These are phyloP conservation scores for Elongisporangium prolatum DNA, from an alignment of 352 stramenopile genomes.

Conservation along the genomic window DNA sequence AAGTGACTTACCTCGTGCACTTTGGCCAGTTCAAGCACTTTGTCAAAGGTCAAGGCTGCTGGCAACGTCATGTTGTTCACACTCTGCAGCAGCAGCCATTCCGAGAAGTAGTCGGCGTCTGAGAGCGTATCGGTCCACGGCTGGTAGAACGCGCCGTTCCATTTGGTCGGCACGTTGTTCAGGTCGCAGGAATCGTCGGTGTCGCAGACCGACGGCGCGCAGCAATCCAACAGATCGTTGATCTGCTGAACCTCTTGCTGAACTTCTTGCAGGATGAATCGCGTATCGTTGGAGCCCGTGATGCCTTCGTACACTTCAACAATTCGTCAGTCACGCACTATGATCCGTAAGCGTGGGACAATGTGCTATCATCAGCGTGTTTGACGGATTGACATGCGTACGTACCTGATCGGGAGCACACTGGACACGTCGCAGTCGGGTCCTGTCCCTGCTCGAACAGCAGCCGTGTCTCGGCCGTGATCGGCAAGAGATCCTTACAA, in stretches of 20 bases:
- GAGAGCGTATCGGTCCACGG: conserved; percentile 75
- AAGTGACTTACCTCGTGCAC: conserved; percentile 48
- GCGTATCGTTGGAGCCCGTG: conserved; percentile 47
- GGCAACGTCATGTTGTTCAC: conserved; percentile 82
- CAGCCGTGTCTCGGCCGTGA: no score
- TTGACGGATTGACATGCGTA: no score
- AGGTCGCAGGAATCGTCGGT: conserved; percentile 33
- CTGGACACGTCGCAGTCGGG: no score
- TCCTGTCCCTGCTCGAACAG: no score
- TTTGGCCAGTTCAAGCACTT: conserved; percentile 44
- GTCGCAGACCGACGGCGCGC: conserved; percentile 39
- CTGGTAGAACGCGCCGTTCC: conserved; percentile 72
- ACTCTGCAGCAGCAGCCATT: conserved; percentile 66
- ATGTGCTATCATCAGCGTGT: no score
- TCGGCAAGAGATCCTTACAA: no score
- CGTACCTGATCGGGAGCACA: no score
- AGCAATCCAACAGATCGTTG: conserved; percentile 65
- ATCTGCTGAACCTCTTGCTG: conserved; percentile 44
- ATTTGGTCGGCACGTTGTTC: conserved; percentile 53
- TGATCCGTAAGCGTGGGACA: no score
- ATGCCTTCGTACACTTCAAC: conserved; percentile 67
- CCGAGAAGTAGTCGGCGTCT: conserved; percentile 65
- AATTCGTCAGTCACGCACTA: no score
- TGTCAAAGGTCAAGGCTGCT: conserved; percentile 46
- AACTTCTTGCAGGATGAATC: conserved; percentile 55